Evolutionary conservation across 768 basidiomycete species (phyloP).

Genomic region (Lepiota venenata): DNA sequence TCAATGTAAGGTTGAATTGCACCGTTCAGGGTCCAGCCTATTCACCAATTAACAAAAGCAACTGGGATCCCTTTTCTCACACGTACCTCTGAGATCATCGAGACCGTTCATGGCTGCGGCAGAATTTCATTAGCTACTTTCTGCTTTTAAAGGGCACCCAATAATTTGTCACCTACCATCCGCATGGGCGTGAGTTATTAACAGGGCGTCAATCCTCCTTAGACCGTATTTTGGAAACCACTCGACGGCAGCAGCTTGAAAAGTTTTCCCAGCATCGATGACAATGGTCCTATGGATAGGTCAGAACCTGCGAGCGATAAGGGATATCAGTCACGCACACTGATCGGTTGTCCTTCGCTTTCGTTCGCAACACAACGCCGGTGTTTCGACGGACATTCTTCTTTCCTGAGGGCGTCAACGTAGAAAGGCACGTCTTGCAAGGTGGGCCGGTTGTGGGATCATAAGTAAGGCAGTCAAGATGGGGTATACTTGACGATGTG

Average conservation of each 20-base stretch:
- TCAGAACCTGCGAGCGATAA: neutral
- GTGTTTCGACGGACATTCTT: slow-evolving; percentile 87
- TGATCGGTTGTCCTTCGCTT: slow-evolving; percentile 32
- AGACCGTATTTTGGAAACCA: slow-evolving; percentile 70
- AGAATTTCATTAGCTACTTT: neutral
- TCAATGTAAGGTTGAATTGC: slow-evolving; percentile 73
- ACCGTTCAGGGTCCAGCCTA: slow-evolving; percentile 70
- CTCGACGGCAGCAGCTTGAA: slow-evolving; percentile 49
- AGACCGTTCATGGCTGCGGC: slow-evolving; percentile 77
- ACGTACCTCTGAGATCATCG: slow-evolving; percentile 79
- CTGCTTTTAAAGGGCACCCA: neutral
- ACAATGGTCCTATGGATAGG: slow-evolving; percentile 59
- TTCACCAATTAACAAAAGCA: slow-evolving; percentile 5
- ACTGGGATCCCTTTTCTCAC: neutral
- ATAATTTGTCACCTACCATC: slow-evolving; percentile 43
- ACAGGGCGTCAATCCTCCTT: slow-evolving; percentile 49
- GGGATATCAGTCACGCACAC: slow-evolving; percentile 42
- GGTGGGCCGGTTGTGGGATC: slow-evolving; percentile 40
- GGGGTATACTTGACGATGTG: slow-evolving; percentile 70
- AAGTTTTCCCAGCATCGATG: slow-evolving; percentile 86
- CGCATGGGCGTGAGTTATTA: slow-evolving; percentile 88
- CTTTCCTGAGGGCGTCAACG: slow-evolving; percentile 66
- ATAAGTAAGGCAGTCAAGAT: slow-evolving; percentile 71
- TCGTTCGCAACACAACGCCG: slow-evolving; percentile 58
- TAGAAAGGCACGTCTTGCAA: slow-evolving; percentile 68